phyloP scores from a whole-genome alignment of 2,329 filamentous ascomycete species.

The Neofusicoccum laricinum region DNA sequence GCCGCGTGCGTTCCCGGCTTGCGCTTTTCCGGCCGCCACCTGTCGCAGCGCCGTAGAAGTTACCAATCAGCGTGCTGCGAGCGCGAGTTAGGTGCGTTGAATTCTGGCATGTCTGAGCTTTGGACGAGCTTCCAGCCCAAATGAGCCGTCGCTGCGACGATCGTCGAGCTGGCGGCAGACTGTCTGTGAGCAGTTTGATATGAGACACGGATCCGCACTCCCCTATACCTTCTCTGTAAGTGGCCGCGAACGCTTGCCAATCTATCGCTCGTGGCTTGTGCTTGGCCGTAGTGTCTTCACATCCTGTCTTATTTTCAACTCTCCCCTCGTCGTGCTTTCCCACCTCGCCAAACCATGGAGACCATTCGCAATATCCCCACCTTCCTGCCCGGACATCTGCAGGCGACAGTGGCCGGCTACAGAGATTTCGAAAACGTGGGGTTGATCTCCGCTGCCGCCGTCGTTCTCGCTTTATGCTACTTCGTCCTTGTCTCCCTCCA shows the following conservation, averaged over 20 bases:
- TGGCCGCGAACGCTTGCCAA: neutral
- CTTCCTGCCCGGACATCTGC: neutral
- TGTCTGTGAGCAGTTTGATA: neutral
- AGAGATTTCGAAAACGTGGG: neutral
- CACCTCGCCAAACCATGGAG: neutral
- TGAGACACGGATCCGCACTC: neutral
- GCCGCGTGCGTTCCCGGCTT: neutral
- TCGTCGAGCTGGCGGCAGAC: neutral
- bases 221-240: neutral
- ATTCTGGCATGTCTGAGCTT: neutral
- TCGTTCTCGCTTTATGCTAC: neutral
- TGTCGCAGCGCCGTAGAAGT: neutral
- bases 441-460: neutral
- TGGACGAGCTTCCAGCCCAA: neutral
- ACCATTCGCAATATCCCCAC: constrained; percentile 12
- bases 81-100: neutral
- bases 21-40: neutral
- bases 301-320: neutral
- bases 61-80: neutral
- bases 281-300: neutral
- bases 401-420: constrained; percentile 2
- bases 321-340: neutral
- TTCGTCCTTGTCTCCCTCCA: neutral
- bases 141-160: neutral
- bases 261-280: neutral